These are phyloP conservation scores for Neonectria ditissima DNA, from an alignment of 2,329 filamentous ascomycete genomes.

Conservation along the genomic window DNA sequence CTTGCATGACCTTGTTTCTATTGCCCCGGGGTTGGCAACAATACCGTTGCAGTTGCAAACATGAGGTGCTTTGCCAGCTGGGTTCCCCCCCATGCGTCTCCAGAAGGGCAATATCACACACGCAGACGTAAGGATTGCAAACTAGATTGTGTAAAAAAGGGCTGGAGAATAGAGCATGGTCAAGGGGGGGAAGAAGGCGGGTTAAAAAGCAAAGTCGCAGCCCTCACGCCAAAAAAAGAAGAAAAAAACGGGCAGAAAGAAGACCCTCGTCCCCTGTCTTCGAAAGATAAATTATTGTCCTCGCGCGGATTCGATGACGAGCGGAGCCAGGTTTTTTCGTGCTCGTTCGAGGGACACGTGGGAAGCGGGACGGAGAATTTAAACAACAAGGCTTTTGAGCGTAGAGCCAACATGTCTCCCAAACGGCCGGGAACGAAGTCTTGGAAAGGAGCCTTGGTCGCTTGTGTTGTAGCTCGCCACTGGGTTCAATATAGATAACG, in stretches of 20 bases:
- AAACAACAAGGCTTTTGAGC: background rate
- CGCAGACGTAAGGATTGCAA: slow-evolving; percentile 2
- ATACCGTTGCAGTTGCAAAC: background rate
- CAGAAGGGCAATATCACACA: slow-evolving; percentile 10
- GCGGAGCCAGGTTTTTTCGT: background rate
- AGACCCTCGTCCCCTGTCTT: background rate
- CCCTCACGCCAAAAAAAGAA: slow-evolving; percentile 16
- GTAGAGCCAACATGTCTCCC: slow-evolving; percentile 5
- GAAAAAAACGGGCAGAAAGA: background rate
- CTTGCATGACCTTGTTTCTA: slow-evolving; percentile 18
- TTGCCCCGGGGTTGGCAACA: slow-evolving; percentile 3
- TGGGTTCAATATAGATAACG: no score
- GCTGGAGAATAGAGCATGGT: background rate
- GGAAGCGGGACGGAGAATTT: slow-evolving; percentile 9
- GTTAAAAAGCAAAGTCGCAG: background rate
- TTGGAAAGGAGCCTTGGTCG: background rate
- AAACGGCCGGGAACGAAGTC: background rate
- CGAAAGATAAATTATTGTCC: background rate
- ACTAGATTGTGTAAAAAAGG: slow-evolving; percentile 6
- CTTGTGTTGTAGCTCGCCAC: background rate
- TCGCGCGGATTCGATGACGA: slow-evolving; percentile 5
- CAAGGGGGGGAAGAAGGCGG: background rate
- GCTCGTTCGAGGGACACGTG: background rate
- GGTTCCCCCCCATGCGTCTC: background rate
- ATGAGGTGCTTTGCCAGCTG: background rate